These are phyloP conservation scores for Podospora didyma DNA, from an alignment of 495 filamentous ascomycete genomes.

Conservation along the genomic window DNA sequence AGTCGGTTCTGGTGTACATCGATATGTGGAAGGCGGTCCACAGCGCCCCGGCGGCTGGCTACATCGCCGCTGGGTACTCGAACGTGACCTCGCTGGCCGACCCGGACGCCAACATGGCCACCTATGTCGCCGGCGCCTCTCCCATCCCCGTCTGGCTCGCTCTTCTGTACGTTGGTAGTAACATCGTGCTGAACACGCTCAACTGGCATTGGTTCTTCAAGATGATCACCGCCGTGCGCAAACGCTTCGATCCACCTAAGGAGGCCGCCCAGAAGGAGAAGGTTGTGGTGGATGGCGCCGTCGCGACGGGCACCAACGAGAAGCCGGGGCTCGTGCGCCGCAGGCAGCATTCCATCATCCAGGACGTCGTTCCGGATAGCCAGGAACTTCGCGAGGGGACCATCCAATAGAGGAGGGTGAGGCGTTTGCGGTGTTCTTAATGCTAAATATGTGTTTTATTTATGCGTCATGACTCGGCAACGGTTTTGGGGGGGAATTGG, in stretches of 20 bases:
- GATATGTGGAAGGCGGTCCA: constrained; percentile 71
- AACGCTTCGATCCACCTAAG: constrained; percentile 73
- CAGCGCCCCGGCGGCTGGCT: constrained; percentile 28
- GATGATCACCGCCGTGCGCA: constrained; percentile 89
- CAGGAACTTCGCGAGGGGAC: constrained; percentile 31
- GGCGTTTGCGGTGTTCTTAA: no score
- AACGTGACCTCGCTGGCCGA: constrained; percentile 28
- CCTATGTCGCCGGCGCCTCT: constrained; percentile 39
- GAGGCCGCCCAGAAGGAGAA: constrained; percentile 30
- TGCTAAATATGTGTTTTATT: no score
- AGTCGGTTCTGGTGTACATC: constrained; percentile 67
- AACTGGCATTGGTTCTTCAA: constrained; percentile 97
- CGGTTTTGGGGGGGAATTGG: no score
- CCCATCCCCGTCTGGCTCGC: constrained; percentile 78
- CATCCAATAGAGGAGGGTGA: constrained; percentile 18
- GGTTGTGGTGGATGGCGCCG: neutral
- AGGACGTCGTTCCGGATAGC: constrained; percentile 30
- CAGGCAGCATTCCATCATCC: constrained; percentile 19
- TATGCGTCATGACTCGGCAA: no score
- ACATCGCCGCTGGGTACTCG: constrained; percentile 25
- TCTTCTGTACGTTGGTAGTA: constrained; percentile 67
- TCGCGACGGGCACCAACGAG: neutral
- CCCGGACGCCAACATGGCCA: constrained; percentile 41
- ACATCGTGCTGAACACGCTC: constrained; percentile 75
- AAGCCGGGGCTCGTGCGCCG: neutral